Percentiles rank a stretch among this genome's conserved stretches.
phyloP scores from a whole-genome alignment of 2,329 filamentous ascomycete genomes.

The Hypoxylon sp. region DNA sequence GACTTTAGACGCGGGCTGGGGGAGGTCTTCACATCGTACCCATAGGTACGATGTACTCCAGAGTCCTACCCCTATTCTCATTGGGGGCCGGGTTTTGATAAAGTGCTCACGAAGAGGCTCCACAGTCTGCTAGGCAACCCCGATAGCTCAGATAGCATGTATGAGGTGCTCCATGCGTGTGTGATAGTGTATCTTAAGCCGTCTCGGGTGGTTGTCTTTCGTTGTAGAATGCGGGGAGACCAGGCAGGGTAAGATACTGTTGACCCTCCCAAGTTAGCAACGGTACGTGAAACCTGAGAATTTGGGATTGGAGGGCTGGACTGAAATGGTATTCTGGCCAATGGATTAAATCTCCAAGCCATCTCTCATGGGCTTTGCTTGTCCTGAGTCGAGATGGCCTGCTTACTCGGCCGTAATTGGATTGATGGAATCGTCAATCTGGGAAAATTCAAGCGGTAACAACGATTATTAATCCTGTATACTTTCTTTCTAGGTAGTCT shows the following conservation, averaged over 20 bases:
- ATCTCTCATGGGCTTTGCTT: background rate
- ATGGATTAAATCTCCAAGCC: background rate
- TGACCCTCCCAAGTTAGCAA: background rate
- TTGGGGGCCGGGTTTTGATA: background rate
- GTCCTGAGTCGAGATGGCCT: background rate
- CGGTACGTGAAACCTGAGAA: slow-evolving; percentile 2
- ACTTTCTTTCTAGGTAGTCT: background rate
- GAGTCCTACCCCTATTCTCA: background rate
- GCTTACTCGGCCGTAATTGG: background rate
- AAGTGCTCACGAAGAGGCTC: background rate
- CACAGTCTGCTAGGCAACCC: background rate
- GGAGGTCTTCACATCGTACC: background rate
- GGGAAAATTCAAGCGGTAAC: background rate
- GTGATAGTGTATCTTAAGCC: background rate
- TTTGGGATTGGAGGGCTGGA: background rate
- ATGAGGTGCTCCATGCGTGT: background rate
- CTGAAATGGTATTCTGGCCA: background rate
- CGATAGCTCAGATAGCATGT: background rate
- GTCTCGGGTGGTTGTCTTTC: background rate
- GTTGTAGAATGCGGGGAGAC: slow-evolving; percentile 6
- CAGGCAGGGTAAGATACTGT: background rate
- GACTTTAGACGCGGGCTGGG: background rate
- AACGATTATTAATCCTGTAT: background rate
- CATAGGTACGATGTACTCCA: background rate
- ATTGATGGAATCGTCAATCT: background rate